Evolutionary conservation across 2,329 filamentous ascomycete genomes (phyloP).

Genomic region (Aspergillus caelatus): DNA sequence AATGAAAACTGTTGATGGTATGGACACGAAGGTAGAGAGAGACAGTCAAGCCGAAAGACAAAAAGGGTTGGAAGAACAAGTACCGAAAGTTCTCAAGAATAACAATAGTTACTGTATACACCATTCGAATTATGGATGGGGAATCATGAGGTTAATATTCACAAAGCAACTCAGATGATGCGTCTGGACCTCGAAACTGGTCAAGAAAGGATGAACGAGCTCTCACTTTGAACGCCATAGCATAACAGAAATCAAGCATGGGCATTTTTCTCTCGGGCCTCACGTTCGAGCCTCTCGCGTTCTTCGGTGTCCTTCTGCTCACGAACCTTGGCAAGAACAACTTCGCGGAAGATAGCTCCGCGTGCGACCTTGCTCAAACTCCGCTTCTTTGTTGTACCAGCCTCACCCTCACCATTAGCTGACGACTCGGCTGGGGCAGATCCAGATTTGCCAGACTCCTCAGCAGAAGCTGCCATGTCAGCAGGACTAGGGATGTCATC

Average conservation of each 20-base stretch:
- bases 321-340: slow-evolving; percentile 89
- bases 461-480: slow-evolving; percentile 63
- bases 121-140: slow-evolving; percentile 22
- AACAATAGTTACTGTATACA: slow-evolving; percentile 4
- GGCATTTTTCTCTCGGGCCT: slow-evolving; percentile 47
- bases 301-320: slow-evolving; percentile 90
- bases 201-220: background rate
- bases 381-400: slow-evolving; percentile 47
- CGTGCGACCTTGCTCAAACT: slow-evolving; percentile 63
- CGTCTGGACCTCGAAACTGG: slow-evolving; percentile 6
- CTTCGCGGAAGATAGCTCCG: slow-evolving; percentile 85
- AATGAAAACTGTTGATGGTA: background rate
- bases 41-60: background rate
- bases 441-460: slow-evolving; percentile 18
- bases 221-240: slow-evolving; percentile 5
- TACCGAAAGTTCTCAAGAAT: background rate
- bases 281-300: slow-evolving; percentile 67
- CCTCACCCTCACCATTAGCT: slow-evolving; percentile 23
- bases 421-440: slow-evolving; percentile 24
- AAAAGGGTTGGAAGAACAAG: background rate
- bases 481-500: slow-evolving; percentile 62
- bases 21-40: background rate
- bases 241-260: slow-evolving; percentile 19
- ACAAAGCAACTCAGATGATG: slow-evolving; percentile 25
- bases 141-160: slow-evolving; percentile 38